A percentile compares a stretch with the other conserved stretches of the same genome.
Evolutionary conservation across 495 filamentous ascomycete genomes (phyloP).

Genomic region (Amphirosellinia nigrospora): DNA sequence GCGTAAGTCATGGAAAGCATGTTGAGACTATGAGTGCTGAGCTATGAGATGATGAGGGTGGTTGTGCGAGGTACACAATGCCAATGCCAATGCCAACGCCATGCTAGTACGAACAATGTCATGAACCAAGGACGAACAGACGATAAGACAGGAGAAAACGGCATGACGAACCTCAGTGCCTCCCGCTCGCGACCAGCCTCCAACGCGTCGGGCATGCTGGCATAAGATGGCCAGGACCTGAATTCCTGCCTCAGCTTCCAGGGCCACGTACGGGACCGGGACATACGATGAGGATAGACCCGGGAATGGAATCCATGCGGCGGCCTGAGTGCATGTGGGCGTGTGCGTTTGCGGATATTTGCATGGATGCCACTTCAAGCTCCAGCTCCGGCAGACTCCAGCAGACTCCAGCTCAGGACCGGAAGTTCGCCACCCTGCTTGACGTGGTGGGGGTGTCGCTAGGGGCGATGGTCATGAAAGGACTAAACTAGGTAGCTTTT

Average conservation of each 20-base stretch:
- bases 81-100: too few relatives aligned
- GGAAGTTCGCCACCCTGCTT: too few relatives aligned
- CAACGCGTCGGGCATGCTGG: background rate
- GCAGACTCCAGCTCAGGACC: too few relatives aligned
- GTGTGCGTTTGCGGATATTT: too few relatives aligned
- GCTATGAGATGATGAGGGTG: background rate
- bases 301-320: background rate
- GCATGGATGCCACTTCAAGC: too few relatives aligned
- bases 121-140: background rate
- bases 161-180: background rate
- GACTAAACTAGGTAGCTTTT: too few relatives aligned
- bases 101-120: too few relatives aligned
- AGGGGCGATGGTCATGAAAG: too few relatives aligned
- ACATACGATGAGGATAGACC: background rate
- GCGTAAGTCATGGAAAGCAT: background rate
- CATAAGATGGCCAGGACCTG: background rate
- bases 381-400: too few relatives aligned
- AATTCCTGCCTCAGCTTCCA: background rate
- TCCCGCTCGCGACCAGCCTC: background rate
- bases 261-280: background rate
- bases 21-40: background rate
- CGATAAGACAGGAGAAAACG: background rate
- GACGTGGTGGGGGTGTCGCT: too few relatives aligned
- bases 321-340: background rate
- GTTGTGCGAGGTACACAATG: background rate